These are phyloP conservation scores for Penicillium brevicompactum DNA, from an alignment of 2,329 filamentous ascomycete genomes.

Conservation along the genomic window DNA sequence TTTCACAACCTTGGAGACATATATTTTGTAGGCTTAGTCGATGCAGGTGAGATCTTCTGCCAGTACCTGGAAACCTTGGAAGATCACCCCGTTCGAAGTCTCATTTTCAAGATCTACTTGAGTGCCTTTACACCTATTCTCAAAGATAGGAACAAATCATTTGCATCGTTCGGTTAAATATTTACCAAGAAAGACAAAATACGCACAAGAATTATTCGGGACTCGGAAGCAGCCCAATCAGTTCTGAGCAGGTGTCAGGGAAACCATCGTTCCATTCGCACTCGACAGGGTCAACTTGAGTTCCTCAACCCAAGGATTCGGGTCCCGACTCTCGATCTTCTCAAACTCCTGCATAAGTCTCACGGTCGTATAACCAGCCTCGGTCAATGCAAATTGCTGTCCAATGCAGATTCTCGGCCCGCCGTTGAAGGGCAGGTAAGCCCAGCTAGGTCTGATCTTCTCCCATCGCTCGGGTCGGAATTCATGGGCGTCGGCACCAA, in stretches of 20 bases:
- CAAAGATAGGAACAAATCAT: not conserved
- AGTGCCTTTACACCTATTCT: no score
- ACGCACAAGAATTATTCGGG: no score
- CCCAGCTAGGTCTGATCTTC: conserved; percentile 29
- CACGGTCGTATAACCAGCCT: conserved; percentile 38
- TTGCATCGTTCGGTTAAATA: not conserved
- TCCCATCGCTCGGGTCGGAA: conserved; percentile 55
- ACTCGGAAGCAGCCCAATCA: not conserved
- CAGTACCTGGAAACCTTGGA: no score
- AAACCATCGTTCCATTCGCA: conserved; percentile 24
- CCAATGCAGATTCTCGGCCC: conserved; percentile 37
- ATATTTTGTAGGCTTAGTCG: no score
- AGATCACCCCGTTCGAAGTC: no score
- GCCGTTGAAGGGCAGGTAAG: conserved; percentile 38
- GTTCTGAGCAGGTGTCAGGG: conserved; percentile 9
- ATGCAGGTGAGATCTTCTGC: no score
- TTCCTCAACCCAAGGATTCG: conserved; percentile 29
- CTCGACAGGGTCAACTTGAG: conserved; percentile 24
- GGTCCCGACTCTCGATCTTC: conserved; percentile 30
- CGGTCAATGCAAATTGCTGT: conserved; percentile 40
- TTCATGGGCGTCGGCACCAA: conserved; percentile 46
- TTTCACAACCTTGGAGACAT: no score
- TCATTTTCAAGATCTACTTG: no score
- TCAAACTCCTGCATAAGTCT: conserved; percentile 37
- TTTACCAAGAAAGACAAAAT: no score